Base-by-base conservation (phyloP, 2,329 filamentous ascomycete species). In the Trichoderma gracile region DNA sequence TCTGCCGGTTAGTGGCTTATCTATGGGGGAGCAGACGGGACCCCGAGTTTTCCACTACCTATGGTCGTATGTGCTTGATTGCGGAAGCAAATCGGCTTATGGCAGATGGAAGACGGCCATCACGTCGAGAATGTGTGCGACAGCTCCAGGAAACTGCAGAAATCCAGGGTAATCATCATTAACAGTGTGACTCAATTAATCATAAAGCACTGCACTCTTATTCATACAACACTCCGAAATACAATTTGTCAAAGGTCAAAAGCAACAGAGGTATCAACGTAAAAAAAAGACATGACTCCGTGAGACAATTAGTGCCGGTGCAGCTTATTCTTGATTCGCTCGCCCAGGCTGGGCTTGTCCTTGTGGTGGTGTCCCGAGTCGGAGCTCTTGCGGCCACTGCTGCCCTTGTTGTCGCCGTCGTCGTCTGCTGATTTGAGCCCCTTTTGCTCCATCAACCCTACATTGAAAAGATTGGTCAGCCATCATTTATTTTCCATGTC, bases 271-370 rank as follows among this genome's bases (percentile, higher is more conserved):
- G 27, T 52, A 17, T 27, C 12, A 3, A 45, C 12, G n/a, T 9
- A 1, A 30, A 10, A n/a, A 19, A 30, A n/a, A 46, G 9, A 10
- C 8, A 30, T 14, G n/a, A 43, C 2, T 25, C 9, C n/a, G 12
- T 14, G 33, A n/a, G 33, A n/a, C 17, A 8, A 3, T n/a, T 71
- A 80, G 70, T 81, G 77, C 64, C 76, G 77, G 76, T 89, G 87
- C 65, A 90, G 76, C 79, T 90, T 90, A 63, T 84, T 82, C 83
- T 90, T 91, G 76, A 91, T 84, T 78, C 88, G 89, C 64, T 87
- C 81, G 66, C 82, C 81, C 46, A 89, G 72, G 67, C 83, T 83
- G 52, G 78, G 79, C 76, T 86, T 86, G 63, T 78, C 77, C 45
- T 71, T 72, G 27, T 68, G 67, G 63, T 77, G 60, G 27, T 47